A percentile compares a stretch with the other conserved stretches of the same genome.
Conservation (phyloP, 2,329 filamentous ascomycete species). For the Coniochaeta pulveracea region DNA sequence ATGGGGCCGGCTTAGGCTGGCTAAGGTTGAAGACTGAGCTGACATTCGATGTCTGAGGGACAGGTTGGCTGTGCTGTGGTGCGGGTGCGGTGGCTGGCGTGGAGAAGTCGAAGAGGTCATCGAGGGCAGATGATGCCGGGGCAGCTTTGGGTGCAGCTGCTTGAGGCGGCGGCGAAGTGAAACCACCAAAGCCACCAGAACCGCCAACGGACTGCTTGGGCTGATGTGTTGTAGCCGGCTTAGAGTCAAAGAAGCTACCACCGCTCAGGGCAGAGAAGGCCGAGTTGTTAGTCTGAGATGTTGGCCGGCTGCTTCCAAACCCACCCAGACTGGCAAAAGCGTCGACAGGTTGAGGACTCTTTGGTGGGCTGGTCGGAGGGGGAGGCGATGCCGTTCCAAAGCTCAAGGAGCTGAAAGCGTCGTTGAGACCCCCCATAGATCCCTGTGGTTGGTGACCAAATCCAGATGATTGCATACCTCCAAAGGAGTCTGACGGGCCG, state of each 20-base stretch:
- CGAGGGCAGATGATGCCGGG: constrained; percentile 48
- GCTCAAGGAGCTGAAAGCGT: constrained; percentile 58
- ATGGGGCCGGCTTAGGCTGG: constrained; percentile 30
- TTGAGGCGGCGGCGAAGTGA: constrained; percentile 30
- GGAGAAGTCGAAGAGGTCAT: constrained; percentile 73
- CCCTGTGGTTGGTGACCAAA: constrained; percentile 34
- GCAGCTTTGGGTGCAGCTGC: constrained; percentile 18
- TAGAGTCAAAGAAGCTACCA: constrained; percentile 73
- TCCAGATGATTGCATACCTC: constrained; percentile 50
- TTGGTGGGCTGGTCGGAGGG: constrained; percentile 17
- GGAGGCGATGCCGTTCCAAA: constrained; percentile 29
- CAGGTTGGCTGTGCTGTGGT: constrained; percentile 24
- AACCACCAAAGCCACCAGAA: constrained; percentile 54
- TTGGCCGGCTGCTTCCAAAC: constrained; percentile 19
- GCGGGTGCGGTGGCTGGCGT: constrained; percentile 31
- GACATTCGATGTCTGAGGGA: constrained; percentile 27
- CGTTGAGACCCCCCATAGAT: constrained; percentile 55
- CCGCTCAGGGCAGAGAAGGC: constrained; percentile 49
- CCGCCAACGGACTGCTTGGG: constrained; percentile 43
- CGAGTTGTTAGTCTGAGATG: constrained; percentile 22
- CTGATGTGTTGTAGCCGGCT: constrained; percentile 48
- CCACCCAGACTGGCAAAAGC: constrained; percentile 21
- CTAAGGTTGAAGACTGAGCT: constrained; percentile 76
- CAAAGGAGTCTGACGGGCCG: constrained; percentile 51
- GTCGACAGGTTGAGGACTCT: constrained; percentile 21